Evolutionary conservation across 2,329 filamentous ascomycete species (phyloP), one percentile per base, ranked within the genome.

Genomic region (Thelonectria discophora): DNA sequence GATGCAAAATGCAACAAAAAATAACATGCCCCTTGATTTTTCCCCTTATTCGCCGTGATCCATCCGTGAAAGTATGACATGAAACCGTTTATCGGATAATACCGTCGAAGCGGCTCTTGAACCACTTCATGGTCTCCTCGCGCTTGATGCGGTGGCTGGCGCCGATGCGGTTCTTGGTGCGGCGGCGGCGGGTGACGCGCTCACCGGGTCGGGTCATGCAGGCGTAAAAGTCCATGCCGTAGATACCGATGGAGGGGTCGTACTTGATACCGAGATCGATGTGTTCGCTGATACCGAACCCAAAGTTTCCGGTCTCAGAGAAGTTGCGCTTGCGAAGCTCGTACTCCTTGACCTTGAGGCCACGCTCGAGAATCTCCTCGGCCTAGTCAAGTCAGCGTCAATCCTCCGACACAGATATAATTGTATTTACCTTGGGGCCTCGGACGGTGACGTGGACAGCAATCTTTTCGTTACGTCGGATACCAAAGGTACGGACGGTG

Each of bases 261-360:
- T 97, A 97, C 90, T 99, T 99, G 92, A 99, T 99, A 79, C 95
- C 95, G 78, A 99, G 88, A 89, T 99, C 95, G 84, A 99, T 99
- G 91, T 99, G 95, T 87, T 99, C 95, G 86, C 88, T 93, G 88
- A 99, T 99, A 87, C 95, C 95, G 89, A 99, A 99, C 76, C 95
- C 95, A 82, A 99, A 99, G 91, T 97, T 97, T 81, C 95, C 95
- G 73, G 94, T 98, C 89, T 97, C 93, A 80, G 90, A 94, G 91
- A 99, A 99, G 92, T 99, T 99, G 84, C 92, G 91, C 90, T 95
- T 97, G 86, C 93, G 91, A 77, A 99, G 88, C 85, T 99, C 95
- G 87, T 99, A 99, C 86, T 99, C 95, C 93, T 99, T 99, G 90
- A 99, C 95, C 91, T 99, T 99, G 81, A 99, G 91, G 81, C 95